Evolutionary conservation across 345 rosid genomes (phyloP).

Genomic region (Gynandropsis gynandra): DNA sequence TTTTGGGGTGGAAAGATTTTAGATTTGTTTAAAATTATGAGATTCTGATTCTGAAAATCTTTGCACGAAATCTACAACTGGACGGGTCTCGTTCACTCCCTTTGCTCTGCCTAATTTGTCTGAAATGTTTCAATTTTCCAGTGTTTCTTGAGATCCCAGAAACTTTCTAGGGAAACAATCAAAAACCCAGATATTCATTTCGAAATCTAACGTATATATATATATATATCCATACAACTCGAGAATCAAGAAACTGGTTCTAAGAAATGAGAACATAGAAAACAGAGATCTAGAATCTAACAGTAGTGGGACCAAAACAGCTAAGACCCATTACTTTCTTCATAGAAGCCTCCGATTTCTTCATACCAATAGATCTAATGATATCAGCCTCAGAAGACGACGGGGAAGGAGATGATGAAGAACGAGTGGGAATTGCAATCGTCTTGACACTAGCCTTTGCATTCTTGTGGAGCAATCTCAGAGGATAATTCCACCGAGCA

Average conservation of each 20-base stretch:
- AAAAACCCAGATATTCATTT: no score
- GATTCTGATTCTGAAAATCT: neutral
- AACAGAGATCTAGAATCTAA: constrained; percentile 24
- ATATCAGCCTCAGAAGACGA: constrained; percentile 20
- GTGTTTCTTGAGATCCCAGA: no score
- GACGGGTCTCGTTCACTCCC: no score
- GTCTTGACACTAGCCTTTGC: constrained; percentile 33
- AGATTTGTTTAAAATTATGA: no score
- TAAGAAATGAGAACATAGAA: neutral
- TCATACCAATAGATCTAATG: constrained; percentile 15
- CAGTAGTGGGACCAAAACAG: constrained; percentile 44
- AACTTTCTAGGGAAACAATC: no score
- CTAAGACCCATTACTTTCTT: constrained; percentile 34
- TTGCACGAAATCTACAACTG: no score
- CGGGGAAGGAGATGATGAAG: constrained; percentile 21
- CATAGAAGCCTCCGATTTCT: constrained; percentile 22
- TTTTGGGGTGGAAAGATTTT: no score
- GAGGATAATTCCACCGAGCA: constrained; percentile 54
- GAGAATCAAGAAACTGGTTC: neutral
- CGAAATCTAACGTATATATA: no score
- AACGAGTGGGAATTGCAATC: constrained; percentile 16
- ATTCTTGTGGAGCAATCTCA: constrained; percentile 39
- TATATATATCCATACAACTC: no score
- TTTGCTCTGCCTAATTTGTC: no score
- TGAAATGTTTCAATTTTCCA: no score